Evolutionary conservation across 495 filamentous ascomycete species (phyloP).

Genomic region (Aspergillus nidulans): DNA sequence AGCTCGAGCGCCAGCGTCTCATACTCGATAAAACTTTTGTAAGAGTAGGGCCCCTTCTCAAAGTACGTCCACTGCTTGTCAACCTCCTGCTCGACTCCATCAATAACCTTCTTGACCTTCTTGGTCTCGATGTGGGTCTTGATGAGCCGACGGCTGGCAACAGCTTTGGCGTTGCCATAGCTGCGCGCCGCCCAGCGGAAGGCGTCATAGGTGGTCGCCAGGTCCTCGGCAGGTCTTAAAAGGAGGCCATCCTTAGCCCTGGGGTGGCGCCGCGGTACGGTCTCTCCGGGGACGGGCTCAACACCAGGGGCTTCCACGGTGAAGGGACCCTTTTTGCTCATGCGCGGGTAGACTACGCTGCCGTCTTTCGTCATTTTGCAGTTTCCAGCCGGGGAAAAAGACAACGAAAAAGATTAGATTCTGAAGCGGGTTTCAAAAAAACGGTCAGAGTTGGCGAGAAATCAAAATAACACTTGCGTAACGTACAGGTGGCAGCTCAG

Average conservation of each 20-base stretch:
- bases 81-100: constrained; percentile 82
- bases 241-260: constrained; percentile 65
- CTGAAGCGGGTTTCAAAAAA: background rate
- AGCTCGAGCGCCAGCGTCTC: constrained; percentile 68
- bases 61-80: constrained; percentile 97
- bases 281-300: constrained; percentile 76
- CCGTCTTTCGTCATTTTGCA: constrained; percentile 46
- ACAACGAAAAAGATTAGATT: background rate
- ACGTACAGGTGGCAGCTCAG: background rate
- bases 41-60: constrained; percentile 84
- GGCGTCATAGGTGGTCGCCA: constrained; percentile 84
- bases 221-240: constrained; percentile 60
- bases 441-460: background rate
- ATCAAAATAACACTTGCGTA: background rate
- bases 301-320: constrained; percentile 73
- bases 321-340: constrained; percentile 59
- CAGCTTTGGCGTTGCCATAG: constrained; percentile 83
- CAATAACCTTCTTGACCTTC: constrained; percentile 94
- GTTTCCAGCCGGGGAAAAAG: constrained; percentile 2
- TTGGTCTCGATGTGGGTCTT: constrained; percentile 87
- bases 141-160: constrained; percentile 76
- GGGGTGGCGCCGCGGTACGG: constrained; percentile 79
- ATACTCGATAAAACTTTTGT: constrained; percentile 84
- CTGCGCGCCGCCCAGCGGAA: constrained; percentile 70
- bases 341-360: constrained; percentile 57